These are phyloP conservation scores for Lophium mytilinum DNA, from an alignment of 495 filamentous ascomycete genomes.

Conservation along the genomic window DNA sequence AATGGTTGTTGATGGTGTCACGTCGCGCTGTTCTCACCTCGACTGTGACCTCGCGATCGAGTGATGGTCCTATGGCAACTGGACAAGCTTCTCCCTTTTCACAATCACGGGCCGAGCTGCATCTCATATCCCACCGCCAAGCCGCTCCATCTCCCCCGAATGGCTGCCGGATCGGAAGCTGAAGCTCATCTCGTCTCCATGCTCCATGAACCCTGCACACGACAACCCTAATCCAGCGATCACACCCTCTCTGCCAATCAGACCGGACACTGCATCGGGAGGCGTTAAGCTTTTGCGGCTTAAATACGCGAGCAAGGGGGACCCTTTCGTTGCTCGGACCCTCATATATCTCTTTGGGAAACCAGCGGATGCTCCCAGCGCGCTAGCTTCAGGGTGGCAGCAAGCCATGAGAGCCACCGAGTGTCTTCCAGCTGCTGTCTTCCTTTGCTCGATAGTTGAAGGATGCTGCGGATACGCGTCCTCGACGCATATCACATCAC, in stretches of 20 bases:
- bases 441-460: not conserved
- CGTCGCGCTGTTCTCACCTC: too few relatives aligned
- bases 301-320: not conserved
- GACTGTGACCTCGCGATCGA: too few relatives aligned
- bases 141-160: not conserved
- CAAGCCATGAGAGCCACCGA: too few relatives aligned
- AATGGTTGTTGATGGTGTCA: not conserved
- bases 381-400: too few relatives aligned
- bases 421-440: not conserved
- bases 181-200: conserved; percentile 1
- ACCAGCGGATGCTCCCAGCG: too few relatives aligned
- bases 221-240: not conserved
- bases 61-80: too few relatives aligned
- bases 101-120: too few relatives aligned
- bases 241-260: not conserved
- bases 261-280: not conserved
- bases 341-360: too few relatives aligned
- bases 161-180: not conserved
- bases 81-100: too few relatives aligned
- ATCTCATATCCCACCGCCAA: not conserved
- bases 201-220: not conserved
- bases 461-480: not conserved
- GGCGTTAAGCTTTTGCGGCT: not conserved
- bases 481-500: not conserved
- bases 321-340: not conserved